A percentile compares a stretch with the other conserved stretches of the same genome.
Conservation (phyloP, 2,329 filamentous ascomycete species). For the Paracoccidioides brasiliensis region DNA sequence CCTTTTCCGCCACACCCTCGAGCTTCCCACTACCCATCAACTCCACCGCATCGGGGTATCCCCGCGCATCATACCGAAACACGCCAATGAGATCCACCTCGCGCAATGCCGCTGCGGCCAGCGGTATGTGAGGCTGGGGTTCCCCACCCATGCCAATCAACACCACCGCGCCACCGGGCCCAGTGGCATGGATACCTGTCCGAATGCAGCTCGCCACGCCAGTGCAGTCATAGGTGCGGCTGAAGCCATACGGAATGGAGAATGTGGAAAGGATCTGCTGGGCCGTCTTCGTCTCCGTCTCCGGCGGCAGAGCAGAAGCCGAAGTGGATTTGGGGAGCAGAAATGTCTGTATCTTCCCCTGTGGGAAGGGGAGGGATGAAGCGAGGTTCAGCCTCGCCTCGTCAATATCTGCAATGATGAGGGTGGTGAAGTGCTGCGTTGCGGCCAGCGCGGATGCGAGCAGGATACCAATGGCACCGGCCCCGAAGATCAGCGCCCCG, state of each 20-base stretch:
- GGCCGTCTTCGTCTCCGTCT: constrained; percentile 21
- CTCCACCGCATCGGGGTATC: constrained; percentile 42
- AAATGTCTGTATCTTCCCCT: constrained; percentile 24
- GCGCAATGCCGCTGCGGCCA: constrained; percentile 41
- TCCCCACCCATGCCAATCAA: constrained; percentile 47
- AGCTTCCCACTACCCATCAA: constrained; percentile 39
- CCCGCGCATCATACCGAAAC: constrained; percentile 41
- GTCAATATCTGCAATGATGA: constrained; percentile 51
- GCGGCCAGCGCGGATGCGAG: constrained; percentile 45
- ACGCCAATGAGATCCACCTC: constrained; percentile 47
- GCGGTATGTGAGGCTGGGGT: constrained; percentile 37
- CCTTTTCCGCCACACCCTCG: constrained; percentile 35
- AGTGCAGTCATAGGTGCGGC: constrained; percentile 35
- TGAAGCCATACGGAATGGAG: constrained; percentile 24
- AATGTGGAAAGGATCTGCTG: constrained; percentile 18
- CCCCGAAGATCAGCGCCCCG: constrained; percentile 46
- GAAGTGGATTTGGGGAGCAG: constrained; percentile 18
- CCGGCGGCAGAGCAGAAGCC: constrained; percentile 16
- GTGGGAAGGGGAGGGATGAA: constrained; percentile 22
- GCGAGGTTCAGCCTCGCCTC: constrained; percentile 44
- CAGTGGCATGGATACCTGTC: constrained; percentile 32
- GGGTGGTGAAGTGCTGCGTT: constrained; percentile 39
- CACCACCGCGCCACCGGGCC: constrained; percentile 39
- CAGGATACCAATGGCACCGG: constrained; percentile 47
- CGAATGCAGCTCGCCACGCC: constrained; percentile 34